Percentiles rank a stretch among this genome's conserved stretches.
These are phyloP conservation scores for Solanum pimpinellifolium DNA, from an alignment of 257 asterid species.

Conservation along the genomic window DNA sequence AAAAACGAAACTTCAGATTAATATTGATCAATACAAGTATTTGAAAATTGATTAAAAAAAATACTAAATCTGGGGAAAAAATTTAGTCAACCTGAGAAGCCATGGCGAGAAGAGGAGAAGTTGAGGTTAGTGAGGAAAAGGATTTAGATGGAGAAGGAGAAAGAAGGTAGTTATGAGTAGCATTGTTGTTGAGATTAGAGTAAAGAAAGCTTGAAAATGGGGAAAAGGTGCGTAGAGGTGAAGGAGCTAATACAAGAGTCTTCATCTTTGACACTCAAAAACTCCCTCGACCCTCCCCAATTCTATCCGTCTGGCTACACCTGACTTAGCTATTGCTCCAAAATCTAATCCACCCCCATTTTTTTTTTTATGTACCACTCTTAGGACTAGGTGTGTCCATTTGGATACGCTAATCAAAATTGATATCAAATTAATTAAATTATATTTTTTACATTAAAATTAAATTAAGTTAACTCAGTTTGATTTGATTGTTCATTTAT, in stretches of 20 bases:
- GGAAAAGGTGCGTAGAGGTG: constrained; percentile 6
- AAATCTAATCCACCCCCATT: background rate
- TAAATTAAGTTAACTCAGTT: too few species aligned
- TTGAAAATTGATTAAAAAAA: background rate
- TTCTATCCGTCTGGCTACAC: background rate
- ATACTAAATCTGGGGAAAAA: too few species aligned
- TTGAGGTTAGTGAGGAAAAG: background rate
- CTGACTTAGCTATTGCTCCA: background rate
- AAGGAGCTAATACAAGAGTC: constrained; percentile 2
- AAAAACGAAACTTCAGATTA: background rate
- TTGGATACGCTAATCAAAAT: too few species aligned
- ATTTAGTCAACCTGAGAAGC: background rate
- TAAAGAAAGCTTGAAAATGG: background rate
- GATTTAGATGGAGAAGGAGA: background rate
- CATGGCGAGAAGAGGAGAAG: constrained; percentile 5
- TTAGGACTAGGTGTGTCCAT: background rate
- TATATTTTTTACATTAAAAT: too few species aligned
- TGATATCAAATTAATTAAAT: too few species aligned
- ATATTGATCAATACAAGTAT: background rate
- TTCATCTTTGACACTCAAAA: background rate
- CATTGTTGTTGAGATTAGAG: background rate
- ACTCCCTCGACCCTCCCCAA: background rate
- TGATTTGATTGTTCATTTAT: background rate
- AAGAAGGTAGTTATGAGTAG: background rate
- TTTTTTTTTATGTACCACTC: too few species aligned